These are phyloP conservation scores for Aphanomyces cochlioides DNA, from an alignment of 352 stramenopile genomes.

Conservation along the genomic window DNA sequence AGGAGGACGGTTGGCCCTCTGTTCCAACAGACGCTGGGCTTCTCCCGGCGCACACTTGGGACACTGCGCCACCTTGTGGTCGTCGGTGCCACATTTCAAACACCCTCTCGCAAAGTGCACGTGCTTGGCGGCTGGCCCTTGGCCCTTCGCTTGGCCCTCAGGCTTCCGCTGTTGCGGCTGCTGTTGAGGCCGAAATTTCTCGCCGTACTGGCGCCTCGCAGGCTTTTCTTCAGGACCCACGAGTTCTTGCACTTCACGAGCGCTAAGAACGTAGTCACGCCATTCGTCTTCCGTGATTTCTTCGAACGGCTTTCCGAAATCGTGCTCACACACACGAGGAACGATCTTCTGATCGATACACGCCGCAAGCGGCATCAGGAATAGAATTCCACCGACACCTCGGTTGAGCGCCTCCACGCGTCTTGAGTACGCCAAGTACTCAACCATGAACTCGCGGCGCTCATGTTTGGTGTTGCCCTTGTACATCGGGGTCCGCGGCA, in stretches of 20 bases:
- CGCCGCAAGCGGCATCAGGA: constrained; percentile 26
- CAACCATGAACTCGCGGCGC: constrained; percentile 21
- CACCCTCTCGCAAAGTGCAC: neutral
- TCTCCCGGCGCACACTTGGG: no score
- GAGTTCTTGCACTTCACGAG: constrained; percentile 4
- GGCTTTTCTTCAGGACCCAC: neutral
- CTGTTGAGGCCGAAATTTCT: neutral
- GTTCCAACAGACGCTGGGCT: no score
- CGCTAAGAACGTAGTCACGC: constrained; percentile 25
- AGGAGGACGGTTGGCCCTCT: no score
- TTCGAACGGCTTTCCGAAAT: constrained; percentile 10
- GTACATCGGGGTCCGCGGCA: constrained; percentile 16
- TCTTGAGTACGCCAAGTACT: constrained; percentile 20
- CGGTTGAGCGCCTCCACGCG: constrained; percentile 12
- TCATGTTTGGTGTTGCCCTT: constrained; percentile 11
- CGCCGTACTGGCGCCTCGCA: constrained; percentile 1
- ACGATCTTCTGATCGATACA: constrained; percentile 29
- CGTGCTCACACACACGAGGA: constrained; percentile 29
- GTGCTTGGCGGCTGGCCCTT: neutral
- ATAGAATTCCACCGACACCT: neutral
- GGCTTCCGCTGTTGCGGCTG: neutral
- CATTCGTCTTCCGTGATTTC: constrained; percentile 26
- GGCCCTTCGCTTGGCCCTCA: neutral
- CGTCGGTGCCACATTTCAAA: neutral
- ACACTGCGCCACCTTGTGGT: neutral